Conservation (phyloP, 257 asterid genomes). For the Lantana camara region DNA sequence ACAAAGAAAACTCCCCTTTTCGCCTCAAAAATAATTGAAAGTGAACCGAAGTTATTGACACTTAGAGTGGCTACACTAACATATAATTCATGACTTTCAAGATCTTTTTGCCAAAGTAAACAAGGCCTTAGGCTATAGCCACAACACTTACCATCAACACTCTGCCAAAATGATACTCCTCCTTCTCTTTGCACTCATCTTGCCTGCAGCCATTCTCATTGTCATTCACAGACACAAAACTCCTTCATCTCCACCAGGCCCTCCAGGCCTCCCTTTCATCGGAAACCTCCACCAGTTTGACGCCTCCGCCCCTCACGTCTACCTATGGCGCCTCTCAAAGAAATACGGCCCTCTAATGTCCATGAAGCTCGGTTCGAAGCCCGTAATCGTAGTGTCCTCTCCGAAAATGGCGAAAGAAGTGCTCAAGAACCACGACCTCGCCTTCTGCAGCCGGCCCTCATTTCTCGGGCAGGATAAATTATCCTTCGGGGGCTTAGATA, state of each 20-base stretch:
- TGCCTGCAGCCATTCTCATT: conserved; percentile 14
- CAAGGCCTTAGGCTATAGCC: too few species aligned
- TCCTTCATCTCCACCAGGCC: conserved; percentile 29
- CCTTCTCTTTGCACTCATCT: not conserved
- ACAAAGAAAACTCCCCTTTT: too few species aligned
- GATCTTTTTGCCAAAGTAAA: too few species aligned
- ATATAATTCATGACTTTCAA: too few species aligned
- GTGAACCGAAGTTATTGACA: too few species aligned
- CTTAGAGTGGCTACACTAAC: too few species aligned
- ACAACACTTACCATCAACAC: too few species aligned
- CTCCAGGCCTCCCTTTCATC: conserved; percentile 40
- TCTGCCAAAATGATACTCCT: conserved; percentile 16
- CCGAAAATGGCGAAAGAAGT: conserved; percentile 28
- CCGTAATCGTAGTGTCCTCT: conserved; percentile 31
- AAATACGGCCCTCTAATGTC: conserved; percentile 40
- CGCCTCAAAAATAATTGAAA: too few species aligned
- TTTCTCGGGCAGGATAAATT: conserved; percentile 22
- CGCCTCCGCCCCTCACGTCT: conserved; percentile 32
- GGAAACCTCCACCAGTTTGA: conserved; percentile 45
- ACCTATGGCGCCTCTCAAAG: conserved; percentile 27
- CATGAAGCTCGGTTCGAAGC: conserved; percentile 34
- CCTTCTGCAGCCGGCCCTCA: conserved; percentile 38
- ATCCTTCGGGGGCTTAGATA: conserved; percentile 33
- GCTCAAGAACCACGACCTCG: conserved; percentile 32
- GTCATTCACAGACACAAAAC: not conserved